Percentiles rank a stretch among this genome's conserved stretches.
Evolutionary conservation across 345 rosid species (phyloP).

Genomic region (Microthlaspi erraticum): DNA sequence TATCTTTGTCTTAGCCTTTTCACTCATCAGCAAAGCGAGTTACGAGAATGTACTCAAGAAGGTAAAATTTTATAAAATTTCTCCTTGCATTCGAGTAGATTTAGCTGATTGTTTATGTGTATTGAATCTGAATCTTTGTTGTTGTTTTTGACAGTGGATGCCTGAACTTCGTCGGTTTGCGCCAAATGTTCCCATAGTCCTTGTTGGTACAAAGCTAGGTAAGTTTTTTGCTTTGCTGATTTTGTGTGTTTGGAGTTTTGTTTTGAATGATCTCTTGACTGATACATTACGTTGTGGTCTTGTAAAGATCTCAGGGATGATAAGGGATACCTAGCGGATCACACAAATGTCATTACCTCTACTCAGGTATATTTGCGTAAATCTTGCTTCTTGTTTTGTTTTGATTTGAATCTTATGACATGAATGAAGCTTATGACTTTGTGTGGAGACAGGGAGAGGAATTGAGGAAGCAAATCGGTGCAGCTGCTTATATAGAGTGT

Average conservation of each 20-base stretch:
- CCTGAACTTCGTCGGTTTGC: slow-evolving; percentile 97
- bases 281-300: background rate
- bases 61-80: slow-evolving; percentile 52
- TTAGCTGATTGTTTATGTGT: slow-evolving; percentile 18
- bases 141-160: slow-evolving; percentile 76
- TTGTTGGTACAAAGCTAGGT: slow-evolving; percentile 98
- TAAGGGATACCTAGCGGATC: slow-evolving; percentile 72
- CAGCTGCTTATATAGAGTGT: slow-evolving; percentile 95
- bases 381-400: too few species aligned
- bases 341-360: slow-evolving; percentile 69
- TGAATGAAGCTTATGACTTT: slow-evolving; percentile 3
- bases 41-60: slow-evolving; percentile 96
- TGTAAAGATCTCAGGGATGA: slow-evolving; percentile 85
- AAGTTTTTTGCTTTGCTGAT: slow-evolving; percentile 3
- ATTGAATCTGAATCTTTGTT: slow-evolving; percentile 24
- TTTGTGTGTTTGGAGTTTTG: background rate
- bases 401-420: background rate
- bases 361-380: slow-evolving; percentile 54
- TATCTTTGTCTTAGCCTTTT: slow-evolving; percentile 89
- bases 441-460: slow-evolving; percentile 76
- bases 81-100: background rate
- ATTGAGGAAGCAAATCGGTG: slow-evolving; percentile 91
- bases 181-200: slow-evolving; percentile 93
- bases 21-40: slow-evolving; percentile 91
- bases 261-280: background rate